Base-by-base conservation (phyloP, 140 eudicot genomes). In the Stevia rebaudiana region DNA sequence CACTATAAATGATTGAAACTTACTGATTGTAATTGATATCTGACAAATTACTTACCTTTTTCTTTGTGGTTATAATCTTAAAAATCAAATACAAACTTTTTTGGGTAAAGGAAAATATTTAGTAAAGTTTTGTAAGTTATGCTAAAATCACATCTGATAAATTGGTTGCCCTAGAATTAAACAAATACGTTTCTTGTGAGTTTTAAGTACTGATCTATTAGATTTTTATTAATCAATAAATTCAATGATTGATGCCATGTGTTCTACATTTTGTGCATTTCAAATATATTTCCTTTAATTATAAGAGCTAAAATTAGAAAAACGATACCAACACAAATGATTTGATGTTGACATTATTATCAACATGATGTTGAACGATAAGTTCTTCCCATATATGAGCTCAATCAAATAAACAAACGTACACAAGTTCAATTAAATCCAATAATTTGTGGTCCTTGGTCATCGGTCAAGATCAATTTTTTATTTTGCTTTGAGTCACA, bases 161-260 rank as follows among this genome's bases (percentile, higher is more conserved):
- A 47, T 49, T 9, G 36, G 33, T 47, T 55, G 42, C 18, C 67
- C 25, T 74, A 47, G 17, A 67, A 40, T 42, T n/a, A 5, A 55
- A 19, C 6, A 37, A 11, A 47, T 48, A 67, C 79, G 39, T 74
- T 74, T 48, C 79, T 74, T 74, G 79, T 50, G 62, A 28, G 65
- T 30, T 59, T 12, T 2, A 40, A 59, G 60, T 58, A 17, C 47
- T 19, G 19, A 35, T 31, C 43, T 25, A 13, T 67, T 11, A 13
- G 23, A 25, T 24, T 8, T 39, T 36, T 49, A 37, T 59, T 40
- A 47, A 59, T 74, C 57, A 74, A 21, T 48, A 3, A 58, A 59
- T 50, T 67, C 79, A 74, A 74, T 74, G 19, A 74, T 74, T 74
- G 79, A 60, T 74, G 74, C 70, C 74, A 56, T 46, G 78, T 67